Base-by-base conservation (phyloP, 768 basidiomycete species). In the Podaxis sp. region DNA sequence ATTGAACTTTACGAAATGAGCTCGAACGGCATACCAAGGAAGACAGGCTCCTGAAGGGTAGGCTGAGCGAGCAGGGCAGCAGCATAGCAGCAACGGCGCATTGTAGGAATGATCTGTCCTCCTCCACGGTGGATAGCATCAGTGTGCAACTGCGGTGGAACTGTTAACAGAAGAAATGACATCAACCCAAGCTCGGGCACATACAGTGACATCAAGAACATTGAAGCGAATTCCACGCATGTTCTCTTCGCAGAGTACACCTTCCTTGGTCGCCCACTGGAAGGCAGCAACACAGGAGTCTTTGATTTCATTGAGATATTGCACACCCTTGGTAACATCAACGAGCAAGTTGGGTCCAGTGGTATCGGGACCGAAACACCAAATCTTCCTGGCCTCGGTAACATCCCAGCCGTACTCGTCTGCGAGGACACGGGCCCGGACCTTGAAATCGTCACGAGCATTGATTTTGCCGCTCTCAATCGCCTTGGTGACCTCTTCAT, bases 191-290 rank as follows among this genome's bases (percentile, higher is more conserved):
- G 12, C 11, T 33, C 63, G 58, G 49, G 24, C 22, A 77, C 87
- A 66, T 78, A 92, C 94, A 66, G 93, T 95, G 64, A 97, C 96
- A 86, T 97, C 95, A 66, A 96, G 82, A 64, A 99, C 83, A 82
- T 99, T 99, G 82, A 95, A 82, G 66, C 97, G 93, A 71, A 96
- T 85, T 81, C 96, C 96, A 81, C 97, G 95, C 96, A 99, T 96
- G 77, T 91, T 94, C 85, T 99, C 97, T 74, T 99, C 97, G 59
- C 89, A 89, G 71, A 90, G 87, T 69, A 93, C 96, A 84, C 95
- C 95, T 78, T 99, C 96, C 84, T 97, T 99, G 62, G 94, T 93
- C 50, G 97, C 97, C 97, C 96, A 99, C 79, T 99, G 97, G 89
- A 99, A 93, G 52, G 95, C 96, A 69, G 97, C 96, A 75, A 99